These are phyloP conservation scores for Epichloe amarillans DNA, from an alignment of 2,329 filamentous ascomycete species.

Conservation along the genomic window DNA sequence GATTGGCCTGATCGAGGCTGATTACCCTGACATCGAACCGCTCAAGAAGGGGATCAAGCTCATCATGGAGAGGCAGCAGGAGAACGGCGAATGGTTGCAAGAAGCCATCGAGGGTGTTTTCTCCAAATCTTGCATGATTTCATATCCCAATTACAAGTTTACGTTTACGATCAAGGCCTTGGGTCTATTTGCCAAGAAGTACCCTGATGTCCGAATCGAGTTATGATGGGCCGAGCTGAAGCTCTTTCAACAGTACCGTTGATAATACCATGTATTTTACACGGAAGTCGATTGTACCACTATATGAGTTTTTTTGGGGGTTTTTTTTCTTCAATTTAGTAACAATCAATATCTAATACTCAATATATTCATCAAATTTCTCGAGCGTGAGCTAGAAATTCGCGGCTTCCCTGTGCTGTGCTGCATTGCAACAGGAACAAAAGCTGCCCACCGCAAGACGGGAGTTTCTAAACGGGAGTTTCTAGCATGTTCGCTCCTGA, in stretches of 20 bases:
- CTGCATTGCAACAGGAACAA: too few relatives aligned
- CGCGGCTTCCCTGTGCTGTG: too few relatives aligned
- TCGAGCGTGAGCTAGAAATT: too few relatives aligned
- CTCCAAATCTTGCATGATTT: conserved; percentile 99
- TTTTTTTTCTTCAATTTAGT: too few relatives aligned
- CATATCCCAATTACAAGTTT: conserved; percentile 98
- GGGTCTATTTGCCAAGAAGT: conserved; percentile 70
- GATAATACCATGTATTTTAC: neutral
- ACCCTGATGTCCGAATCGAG: conserved; percentile 47
- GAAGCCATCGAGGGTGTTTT: conserved; percentile 97
- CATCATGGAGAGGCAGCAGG: conserved; percentile 72
- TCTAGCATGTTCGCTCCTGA: too few relatives aligned
- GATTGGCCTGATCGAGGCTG: conserved; percentile 69
- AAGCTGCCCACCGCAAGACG: too few relatives aligned
- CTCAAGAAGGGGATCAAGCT: conserved; percentile 60
- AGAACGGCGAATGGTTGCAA: conserved; percentile 88
- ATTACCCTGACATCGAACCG: conserved; percentile 61
- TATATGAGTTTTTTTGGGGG: too few relatives aligned
- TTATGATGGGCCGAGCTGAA: neutral
- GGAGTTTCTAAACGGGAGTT: too few relatives aligned
- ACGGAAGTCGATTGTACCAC: too few relatives aligned
- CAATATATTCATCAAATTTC: too few relatives aligned
- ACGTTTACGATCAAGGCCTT: conserved; percentile 88
- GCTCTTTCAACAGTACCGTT: neutral
- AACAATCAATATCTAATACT: too few relatives aligned